Evolutionary conservation across 768 basidiomycete genomes (phyloP), one percentile per base, ranked within the genome.

Genomic region (Macrolepiota albuminosa): DNA sequence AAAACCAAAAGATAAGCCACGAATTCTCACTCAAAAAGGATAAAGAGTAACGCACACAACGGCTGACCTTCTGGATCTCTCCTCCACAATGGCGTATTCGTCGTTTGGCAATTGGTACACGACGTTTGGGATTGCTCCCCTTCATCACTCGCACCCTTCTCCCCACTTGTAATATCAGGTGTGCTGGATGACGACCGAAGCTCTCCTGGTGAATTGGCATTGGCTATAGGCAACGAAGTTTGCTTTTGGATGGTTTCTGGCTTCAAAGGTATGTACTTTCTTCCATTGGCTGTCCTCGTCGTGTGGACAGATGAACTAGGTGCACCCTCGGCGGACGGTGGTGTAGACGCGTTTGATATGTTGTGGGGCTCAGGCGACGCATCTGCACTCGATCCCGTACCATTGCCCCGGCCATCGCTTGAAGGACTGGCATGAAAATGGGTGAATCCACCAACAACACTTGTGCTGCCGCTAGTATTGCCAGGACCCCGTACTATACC

Each of bases 91-190:
- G 93, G 93, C 42, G 95, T 98, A 69, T 94, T 97, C 13, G 92
- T 95, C 57, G 95, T 98, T 67, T 91, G 88, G 72, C 95, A 98
- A 69, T 98, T 98, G 6, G 91, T 93, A 72, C 95, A 98, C 33
- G 91, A 77, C 2, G 93, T 97, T 9, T 88, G 92, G 7, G 84
- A 70, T 59, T 82, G 79, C 49, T 91, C 90, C 54, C 80, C 84
- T 57, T 89, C 88, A 61, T 88, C 91, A 51, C 78, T 78, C 46
- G 71, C 76, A 29, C 76, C 76, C 64, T 78, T 80, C 58, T 65
- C 68, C 29, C 64, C 69, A n/a, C 69, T 69, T 42, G 73, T 73
- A 58, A 81, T 68, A 65, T 90, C 89, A 3, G 89, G 87, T 31
- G 89, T 89, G 70, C 83, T 90, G 40, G 82, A 77, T n/a, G 82